Base-by-base conservation (phyloP, 1,284 basidiomycete species). In the Cutaneotrichosporon mucoides region DNA sequence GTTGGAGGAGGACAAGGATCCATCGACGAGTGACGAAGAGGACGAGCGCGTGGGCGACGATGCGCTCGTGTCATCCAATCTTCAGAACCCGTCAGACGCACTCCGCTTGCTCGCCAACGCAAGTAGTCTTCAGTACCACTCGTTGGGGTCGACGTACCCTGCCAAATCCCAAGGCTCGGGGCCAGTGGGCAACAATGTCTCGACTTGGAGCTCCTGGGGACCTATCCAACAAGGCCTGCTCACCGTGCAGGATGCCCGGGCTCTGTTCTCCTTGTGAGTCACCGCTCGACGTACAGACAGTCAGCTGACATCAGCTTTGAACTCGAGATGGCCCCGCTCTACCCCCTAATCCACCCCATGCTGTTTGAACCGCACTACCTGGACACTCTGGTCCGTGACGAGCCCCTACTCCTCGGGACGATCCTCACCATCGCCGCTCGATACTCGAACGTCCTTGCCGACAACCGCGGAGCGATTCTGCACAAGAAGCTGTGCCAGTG, bases 21-120 rank as follows among this genome's bases (percentile, higher is more conserved):
- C 47, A 13, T 36, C 36, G 1, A 15, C 35, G 6, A 55, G 47
- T 38, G 59, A 60, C 38, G 54, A 53, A 9, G 59, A 56, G 2
- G 50, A 53, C 6, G 41, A 45, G 35, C 7, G 10, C 13, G 47
- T 48, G 3, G 49, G 47, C 2, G 60, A 45, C 35, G 40, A 59
- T 38, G 40, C 57, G 4, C 61, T 62, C 11, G 57, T 58, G 40
- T 47, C 44, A 10, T 49, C 53, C 12, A 56, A 50, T 15, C 61
- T 62, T 11, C 54, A 62, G 51, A 59, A 62, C 35, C 61, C 61
- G 6, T 43, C 44, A n/a, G 61, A 62, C 12, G 61, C 61, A 33
- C 55, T 62, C 33, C 46, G 46, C 16, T 54, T 62, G 10, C 57
- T 62, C 6, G 61, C 57, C 12, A 56, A 41, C 11, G 61, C 61